Base-by-base conservation (phyloP, 768 basidiomycete species). In the Pisolithus tinctorius region DNA sequence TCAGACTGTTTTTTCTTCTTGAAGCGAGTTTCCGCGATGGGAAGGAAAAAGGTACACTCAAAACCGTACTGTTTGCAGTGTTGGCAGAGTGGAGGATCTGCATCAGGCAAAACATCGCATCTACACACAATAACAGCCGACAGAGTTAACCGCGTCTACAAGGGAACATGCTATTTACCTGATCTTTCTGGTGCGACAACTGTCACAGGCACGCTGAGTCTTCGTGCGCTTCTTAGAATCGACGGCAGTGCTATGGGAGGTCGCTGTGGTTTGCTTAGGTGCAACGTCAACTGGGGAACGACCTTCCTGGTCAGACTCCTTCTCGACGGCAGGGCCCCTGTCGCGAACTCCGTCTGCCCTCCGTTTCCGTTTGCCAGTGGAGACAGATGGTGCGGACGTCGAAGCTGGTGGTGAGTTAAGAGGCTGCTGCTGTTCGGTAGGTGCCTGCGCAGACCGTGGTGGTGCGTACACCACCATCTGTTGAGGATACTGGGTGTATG, bases 1-100 rank as follows among this genome's bases (percentile, higher is more conserved):
- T 93, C 88, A 41, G 83, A 52, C 58, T 34, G 34, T 34, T 88
- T 86, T 73, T 93, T 93, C 75, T 96, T 96, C 74, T 97, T 97
- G 79, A 97, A 99, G 17, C 96, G 85, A 0, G 96, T 99, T 69
- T 98, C 96, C 9, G 95, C 92, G 60, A 99, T 99, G 38, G 96
- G 96, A 11, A 98, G 82, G 75, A 96, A 95, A 71, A 94, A 96
- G 5, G 94, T 96, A 67, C 95, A 96, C 57, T 95, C 92, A 58
- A 93, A 90, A 41, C 81, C 79, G 61, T 93, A 92, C 64, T 93
- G 90, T 63, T 91, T 89, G 78, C 95, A 98, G 67, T 97, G 94
- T 59, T 93, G 88, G 64, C 93, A 97, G 45, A 88, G 63, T 16
- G 88, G 83, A 0, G 88, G 87, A 2, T 91, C 86, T 59, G 79